These are phyloP conservation scores for Azolla pinnata DNA, from an alignment of 75 land plant genomes.

Conservation along the genomic window DNA sequence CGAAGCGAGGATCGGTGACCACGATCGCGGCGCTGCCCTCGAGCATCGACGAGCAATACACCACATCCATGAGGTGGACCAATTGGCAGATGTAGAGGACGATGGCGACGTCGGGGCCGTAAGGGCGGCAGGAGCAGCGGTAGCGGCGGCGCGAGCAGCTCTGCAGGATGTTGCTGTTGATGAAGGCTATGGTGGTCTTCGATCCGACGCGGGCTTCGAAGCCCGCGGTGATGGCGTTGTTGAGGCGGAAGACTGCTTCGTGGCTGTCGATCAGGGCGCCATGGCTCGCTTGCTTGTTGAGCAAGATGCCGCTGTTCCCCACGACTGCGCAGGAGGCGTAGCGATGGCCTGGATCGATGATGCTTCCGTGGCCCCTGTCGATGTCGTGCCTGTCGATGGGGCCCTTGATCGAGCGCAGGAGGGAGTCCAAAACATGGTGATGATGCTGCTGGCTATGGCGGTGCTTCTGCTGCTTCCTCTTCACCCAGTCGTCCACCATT, in stretches of 20 bases:
- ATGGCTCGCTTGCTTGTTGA: conserved; percentile 32
- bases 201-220: conserved; percentile 48
- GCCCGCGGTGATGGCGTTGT: conserved; percentile 50
- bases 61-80: conserved; percentile 60
- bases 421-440: conserved; percentile 38
- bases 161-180: conserved; percentile 79
- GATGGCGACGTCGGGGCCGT: conserved; percentile 53
- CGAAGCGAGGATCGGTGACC: conserved; percentile 73
- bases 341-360: neutral
- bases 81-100: conserved; percentile 82
- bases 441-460: conserved; percentile 35
- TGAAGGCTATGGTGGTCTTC: conserved; percentile 63
- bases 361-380: neutral
- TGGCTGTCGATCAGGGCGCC: conserved; percentile 65
- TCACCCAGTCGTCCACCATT: no score
- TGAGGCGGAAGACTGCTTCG: conserved; percentile 65
- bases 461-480: no score
- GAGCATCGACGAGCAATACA: conserved; percentile 29
- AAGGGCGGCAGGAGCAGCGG: conserved; percentile 70
- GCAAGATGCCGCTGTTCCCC: conserved; percentile 83
- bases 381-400: conserved; percentile 35
- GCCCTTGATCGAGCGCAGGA: conserved; percentile 23
- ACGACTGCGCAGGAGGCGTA: conserved; percentile 67
- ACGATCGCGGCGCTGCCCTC: conserved; percentile 54
- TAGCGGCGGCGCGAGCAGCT: conserved; percentile 47